phyloP scores from a whole-genome alignment of 1,139 yeast genomes.

The Hansenula sp. region DNA sequence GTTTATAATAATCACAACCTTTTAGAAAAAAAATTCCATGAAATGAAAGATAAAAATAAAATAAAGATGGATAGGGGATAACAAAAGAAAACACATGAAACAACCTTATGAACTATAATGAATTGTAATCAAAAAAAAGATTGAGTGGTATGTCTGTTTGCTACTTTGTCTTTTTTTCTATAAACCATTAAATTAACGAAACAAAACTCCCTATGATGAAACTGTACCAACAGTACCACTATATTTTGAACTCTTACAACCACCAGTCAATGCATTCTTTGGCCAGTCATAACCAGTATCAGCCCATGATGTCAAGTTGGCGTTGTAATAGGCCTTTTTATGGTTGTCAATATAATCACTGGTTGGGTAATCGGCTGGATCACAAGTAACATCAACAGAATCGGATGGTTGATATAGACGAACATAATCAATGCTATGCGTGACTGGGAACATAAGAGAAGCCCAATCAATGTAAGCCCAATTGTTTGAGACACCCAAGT shows the following conservation, averaged over 20 bases:
- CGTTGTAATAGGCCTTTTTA: slow-evolving; percentile 52
- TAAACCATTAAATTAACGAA: neutral
- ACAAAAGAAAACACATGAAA: neutral
- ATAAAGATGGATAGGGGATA: neutral
- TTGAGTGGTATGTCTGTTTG: too few relatives aligned
- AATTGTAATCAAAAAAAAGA: too few relatives aligned
- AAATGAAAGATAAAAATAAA: neutral
- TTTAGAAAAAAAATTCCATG: neutral
- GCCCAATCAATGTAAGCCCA: slow-evolving; percentile 88
- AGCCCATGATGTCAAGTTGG: slow-evolving; percentile 62
- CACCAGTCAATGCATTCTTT: slow-evolving; percentile 43
- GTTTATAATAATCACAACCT: neutral
- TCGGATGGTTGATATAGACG: slow-evolving; percentile 72
- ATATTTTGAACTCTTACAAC: slow-evolving; percentile 32
- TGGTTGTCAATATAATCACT: slow-evolving; percentile 63
- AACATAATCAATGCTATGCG: slow-evolving; percentile 68
- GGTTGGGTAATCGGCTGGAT: slow-evolving; percentile 69
- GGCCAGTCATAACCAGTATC: slow-evolving; percentile 66
- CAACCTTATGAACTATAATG: neutral
- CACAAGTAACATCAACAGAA: slow-evolving; percentile 57
- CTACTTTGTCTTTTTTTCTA: too few relatives aligned
- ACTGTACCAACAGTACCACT: neutral
- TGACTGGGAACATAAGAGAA: slow-evolving; percentile 61
- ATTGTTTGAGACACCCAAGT: slow-evolving; percentile 73
- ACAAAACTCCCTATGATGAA: neutral